Evolutionary conservation across 2,329 filamentous ascomycete genomes (phyloP), one percentile per base, ranked within the genome.

Genomic region (Neospermospora avenae): DNA sequence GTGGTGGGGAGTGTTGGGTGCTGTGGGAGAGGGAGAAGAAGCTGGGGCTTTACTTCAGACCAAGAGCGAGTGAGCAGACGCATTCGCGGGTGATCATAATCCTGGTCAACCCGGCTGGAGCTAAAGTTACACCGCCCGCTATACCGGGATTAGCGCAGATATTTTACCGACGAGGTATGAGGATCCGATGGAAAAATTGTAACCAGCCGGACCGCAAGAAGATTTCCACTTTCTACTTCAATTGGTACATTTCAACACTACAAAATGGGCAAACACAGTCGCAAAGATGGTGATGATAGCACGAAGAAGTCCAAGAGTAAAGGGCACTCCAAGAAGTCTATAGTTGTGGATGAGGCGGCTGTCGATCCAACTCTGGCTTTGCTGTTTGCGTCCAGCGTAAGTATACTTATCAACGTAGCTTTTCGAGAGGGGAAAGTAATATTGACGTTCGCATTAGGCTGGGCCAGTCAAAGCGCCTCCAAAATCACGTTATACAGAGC

Each of bases 351-450:
- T 25, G 66, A 68, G 48, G 83, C 83, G 73, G 79, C 80, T 61
- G 78, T 91, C 62, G 88, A 92, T 77, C 87, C 88, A 72, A 77
- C 80, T 58, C 78, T 92, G 66, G 81, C 86, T 69, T 85, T 87
- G 63, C 80, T 92, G 41, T 92, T 92, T 76, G 81, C 86, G 59
- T 78, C 81, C 59, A 91, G 89, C 78, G 88, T 91, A 81, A 77
- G 86, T 81, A 41, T 34, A 25, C 51, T n/a, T 20, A 42, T 49
- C 44, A 11, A 45, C 18, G 34, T 7, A 44, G 39, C 45, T 20
- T 24, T 44, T 25, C 25, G 57, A 49, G 53, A 44, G 37, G n/a
- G 45, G 53, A 45, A 25, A 52, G 42, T 37, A 37, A 52, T 49
- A 55, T 55, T 63, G 41, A 65, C 37, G 22, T 25, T 41, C 34